phyloP scores from a whole-genome alignment of 2,329 filamentous ascomycete species.

The Clonostachys byssicola region DNA sequence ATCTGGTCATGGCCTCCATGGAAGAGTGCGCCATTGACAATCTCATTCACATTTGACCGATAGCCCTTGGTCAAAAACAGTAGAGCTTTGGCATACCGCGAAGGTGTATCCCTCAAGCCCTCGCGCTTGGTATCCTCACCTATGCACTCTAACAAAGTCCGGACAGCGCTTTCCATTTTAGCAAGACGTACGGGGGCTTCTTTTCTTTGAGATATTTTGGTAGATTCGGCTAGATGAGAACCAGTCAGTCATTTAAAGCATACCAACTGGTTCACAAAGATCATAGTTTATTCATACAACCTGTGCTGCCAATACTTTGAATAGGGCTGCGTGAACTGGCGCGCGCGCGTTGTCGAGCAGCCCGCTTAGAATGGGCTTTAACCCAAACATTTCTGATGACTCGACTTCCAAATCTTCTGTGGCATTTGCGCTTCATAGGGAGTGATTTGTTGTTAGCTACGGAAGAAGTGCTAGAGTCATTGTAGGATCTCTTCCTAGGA shows the following conservation, averaged over 20 bases:
- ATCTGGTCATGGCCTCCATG: constrained; percentile 95
- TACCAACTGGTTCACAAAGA: not conserved
- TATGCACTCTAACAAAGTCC: constrained; percentile 63
- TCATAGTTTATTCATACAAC: not conserved
- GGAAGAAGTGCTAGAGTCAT: no score
- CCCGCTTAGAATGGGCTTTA: no score
- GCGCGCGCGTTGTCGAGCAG: no score
- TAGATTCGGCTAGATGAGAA: no score
- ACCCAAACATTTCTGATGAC: no score
- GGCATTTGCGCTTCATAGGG: no score
- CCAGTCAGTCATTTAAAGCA: not conserved
- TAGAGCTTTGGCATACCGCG: constrained; percentile 90
- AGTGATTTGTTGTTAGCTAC: no score
- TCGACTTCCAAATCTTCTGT: no score
- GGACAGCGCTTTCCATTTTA: constrained; percentile 39
- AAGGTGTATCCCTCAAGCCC: constrained; percentile 64
- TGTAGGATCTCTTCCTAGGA: no score
- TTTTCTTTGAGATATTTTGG: no score
- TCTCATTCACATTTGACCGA: constrained; percentile 85
- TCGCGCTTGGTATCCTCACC: constrained; percentile 64
- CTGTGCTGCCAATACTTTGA: not conserved
- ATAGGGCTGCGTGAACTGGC: not conserved
- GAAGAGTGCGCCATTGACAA: constrained; percentile 92
- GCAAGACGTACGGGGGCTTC: not conserved
- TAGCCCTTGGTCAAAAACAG: constrained; percentile 96